Evolutionary conservation across 2,329 filamentous ascomycete genomes (phyloP).

Genomic region (Claviceps sp.): DNA sequence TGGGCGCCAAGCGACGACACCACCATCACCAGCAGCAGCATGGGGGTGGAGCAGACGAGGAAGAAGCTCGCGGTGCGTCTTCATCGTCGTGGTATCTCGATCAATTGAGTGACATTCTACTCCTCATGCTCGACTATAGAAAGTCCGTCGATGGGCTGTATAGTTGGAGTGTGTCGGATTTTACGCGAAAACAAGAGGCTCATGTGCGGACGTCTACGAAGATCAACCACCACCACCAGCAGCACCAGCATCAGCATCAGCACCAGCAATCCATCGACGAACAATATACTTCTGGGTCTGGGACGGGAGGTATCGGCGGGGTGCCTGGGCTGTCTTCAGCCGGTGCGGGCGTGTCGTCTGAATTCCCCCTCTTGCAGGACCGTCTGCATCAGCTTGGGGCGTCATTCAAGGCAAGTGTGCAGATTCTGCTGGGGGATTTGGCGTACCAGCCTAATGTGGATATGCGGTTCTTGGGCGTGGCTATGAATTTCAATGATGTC

Average conservation of each 20-base stretch:
- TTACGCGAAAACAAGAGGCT: conserved; percentile 77
- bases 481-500: conserved; percentile 99
- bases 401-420: conserved; percentile 66
- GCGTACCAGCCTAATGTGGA: conserved; percentile 90
- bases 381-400: conserved; percentile 58
- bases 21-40: conserved; percentile 19
- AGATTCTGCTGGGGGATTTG: conserved; percentile 74
- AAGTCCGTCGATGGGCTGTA: conserved; percentile 90
- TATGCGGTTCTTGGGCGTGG: conserved; percentile 87
- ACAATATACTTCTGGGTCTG: conserved; percentile 18
- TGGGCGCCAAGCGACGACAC: conserved; percentile 51
- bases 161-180: conserved; percentile 88
- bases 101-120: conserved; percentile 84
- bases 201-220: conserved; percentile 58
- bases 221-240: conserved; percentile 8
- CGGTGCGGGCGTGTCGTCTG: conserved; percentile 37
- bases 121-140: conserved; percentile 86
- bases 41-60: conserved; percentile 31
- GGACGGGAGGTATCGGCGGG: conserved; percentile 13
- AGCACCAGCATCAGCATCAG: no score
- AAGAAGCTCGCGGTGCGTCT: conserved; percentile 30
- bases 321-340: neutral
- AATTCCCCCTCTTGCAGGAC: conserved; percentile 61
- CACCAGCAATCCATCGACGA: conserved; percentile 7
- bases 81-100: conserved; percentile 64